phyloP scores from a whole-genome alignment of 768 basidiomycete species.

The Hygrophorus pudorinus region DNA sequence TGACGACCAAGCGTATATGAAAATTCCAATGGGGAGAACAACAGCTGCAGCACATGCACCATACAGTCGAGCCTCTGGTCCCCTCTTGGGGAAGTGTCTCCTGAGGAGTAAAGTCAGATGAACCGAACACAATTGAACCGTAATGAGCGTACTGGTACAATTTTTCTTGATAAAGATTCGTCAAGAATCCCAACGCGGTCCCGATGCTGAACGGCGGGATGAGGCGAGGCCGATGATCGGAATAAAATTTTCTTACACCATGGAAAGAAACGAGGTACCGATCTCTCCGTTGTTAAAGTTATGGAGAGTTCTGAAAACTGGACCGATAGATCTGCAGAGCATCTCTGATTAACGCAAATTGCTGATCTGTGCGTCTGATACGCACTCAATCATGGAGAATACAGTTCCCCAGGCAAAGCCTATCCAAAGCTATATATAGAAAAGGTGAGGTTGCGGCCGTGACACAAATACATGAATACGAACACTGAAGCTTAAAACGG shows the following conservation, averaged over 20 bases:
- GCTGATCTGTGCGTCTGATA: background rate
- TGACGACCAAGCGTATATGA: constrained; percentile 62
- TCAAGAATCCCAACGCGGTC: constrained; percentile 29
- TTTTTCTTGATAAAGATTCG: constrained; percentile 35
- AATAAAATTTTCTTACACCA: constrained; percentile 24
- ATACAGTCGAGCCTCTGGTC: constrained; percentile 45
- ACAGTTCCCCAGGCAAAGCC: constrained; percentile 71
- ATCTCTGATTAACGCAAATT: background rate
- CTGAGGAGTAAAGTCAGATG: constrained; percentile 9
- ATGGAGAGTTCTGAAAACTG: constrained; percentile 39
- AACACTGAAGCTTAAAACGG: constrained; percentile 67
- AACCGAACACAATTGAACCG: background rate
- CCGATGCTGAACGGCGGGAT: constrained; percentile 28
- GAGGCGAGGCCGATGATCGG: background rate
- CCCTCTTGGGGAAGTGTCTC: constrained; percentile 16
- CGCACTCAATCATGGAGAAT: constrained; percentile 46
- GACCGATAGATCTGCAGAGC: constrained; percentile 34
- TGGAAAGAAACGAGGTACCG: constrained; percentile 39
- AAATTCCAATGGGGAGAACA: constrained; percentile 44
- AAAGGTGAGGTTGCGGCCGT: constrained; percentile 15
- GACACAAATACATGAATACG: constrained; percentile 23
- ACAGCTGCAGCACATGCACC: constrained; percentile 36
- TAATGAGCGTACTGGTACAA: constrained; percentile 30
- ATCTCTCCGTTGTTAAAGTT: constrained; percentile 38
- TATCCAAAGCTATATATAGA: constrained; percentile 45